A percentile compares a stretch with the other conserved stretches of the same genome.
Conservation (phyloP, 2,329 filamentous ascomycete species). For the Hymenoscyphus scutula region DNA sequence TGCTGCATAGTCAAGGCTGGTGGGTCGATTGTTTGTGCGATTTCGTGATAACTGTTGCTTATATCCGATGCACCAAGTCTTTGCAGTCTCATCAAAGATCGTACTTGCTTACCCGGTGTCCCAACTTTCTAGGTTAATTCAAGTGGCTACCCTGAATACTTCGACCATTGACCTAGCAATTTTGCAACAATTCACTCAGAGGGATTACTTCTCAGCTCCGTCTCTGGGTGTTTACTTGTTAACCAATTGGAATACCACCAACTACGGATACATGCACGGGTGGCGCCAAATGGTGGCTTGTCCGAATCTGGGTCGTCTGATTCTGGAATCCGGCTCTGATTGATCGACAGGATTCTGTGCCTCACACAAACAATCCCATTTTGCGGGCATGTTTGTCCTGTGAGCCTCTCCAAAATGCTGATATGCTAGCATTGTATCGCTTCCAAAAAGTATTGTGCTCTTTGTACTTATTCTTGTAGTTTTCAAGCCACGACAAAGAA, state of each 20-base stretch:
- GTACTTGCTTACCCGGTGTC: too few species aligned
- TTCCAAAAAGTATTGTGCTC: background rate
- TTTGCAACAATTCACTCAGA: too few species aligned
- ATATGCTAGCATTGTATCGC: background rate
- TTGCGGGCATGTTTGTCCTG: background rate
- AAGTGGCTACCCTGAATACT: too few species aligned
- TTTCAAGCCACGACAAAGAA: background rate
- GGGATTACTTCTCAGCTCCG: too few species aligned
- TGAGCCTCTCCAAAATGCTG: background rate
- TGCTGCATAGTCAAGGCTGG: too few species aligned
- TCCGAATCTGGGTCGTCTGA: background rate
- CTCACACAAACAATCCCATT: background rate
- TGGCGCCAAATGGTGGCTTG: background rate
- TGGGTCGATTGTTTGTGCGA: too few species aligned
- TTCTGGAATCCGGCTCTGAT: background rate
- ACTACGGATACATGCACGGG: background rate
- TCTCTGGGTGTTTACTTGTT: too few species aligned
- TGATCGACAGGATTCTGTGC: background rate
- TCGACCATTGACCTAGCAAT: too few species aligned
- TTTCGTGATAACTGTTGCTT: too few species aligned
- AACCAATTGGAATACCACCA: background rate
- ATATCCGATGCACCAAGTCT: background rate
- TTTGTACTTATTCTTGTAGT: background rate
- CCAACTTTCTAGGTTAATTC: too few species aligned
- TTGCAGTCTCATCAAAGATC: too few species aligned